Conservation (phyloP, 257 asterid genomes). For the Coffea canephora region DNA sequence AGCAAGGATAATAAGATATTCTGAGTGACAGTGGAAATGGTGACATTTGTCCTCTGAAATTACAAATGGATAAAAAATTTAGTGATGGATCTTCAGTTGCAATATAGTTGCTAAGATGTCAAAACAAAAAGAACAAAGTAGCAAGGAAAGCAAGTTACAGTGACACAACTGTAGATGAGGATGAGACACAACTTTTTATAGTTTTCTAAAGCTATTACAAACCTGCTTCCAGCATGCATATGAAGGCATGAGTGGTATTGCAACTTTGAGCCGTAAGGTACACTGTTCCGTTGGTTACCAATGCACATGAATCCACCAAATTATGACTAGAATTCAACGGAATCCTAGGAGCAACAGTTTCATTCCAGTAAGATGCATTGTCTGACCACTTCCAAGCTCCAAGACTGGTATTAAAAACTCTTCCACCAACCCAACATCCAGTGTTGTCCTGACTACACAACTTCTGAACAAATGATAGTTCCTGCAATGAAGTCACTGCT, state of each 20-base stretch:
- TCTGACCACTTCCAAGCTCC: conserved; percentile 79
- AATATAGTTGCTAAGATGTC: not conserved
- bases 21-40: conserved; percentile 85
- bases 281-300: conserved; percentile 44
- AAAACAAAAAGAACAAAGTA: conserved; percentile 9
- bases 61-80: conserved; percentile 7
- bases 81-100: not conserved
- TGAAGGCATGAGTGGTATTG: conserved; percentile 52
- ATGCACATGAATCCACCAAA: conserved; percentile 48
- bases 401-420: conserved; percentile 29
- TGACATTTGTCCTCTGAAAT: conserved; percentile 66
- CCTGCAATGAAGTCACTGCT: conserved; percentile 51
- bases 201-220: conserved; percentile 17
- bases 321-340: conserved; percentile 28
- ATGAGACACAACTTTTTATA: conserved; percentile 9
- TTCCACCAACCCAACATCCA: conserved; percentile 94
- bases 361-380: conserved; percentile 53
- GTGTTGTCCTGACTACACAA: conserved; percentile 47
- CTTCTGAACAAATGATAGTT: conserved; percentile 48
- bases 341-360: conserved; percentile 30
- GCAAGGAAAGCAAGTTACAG: conserved; percentile 2
- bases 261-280: conserved; percentile 61
- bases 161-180: conserved; percentile 5
- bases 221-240: conserved; percentile 72
- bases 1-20: conserved; percentile 78